Evolutionary conservation across 1,284 basidiomycete species (phyloP).

Genomic region (Trichosporon sp.): DNA sequence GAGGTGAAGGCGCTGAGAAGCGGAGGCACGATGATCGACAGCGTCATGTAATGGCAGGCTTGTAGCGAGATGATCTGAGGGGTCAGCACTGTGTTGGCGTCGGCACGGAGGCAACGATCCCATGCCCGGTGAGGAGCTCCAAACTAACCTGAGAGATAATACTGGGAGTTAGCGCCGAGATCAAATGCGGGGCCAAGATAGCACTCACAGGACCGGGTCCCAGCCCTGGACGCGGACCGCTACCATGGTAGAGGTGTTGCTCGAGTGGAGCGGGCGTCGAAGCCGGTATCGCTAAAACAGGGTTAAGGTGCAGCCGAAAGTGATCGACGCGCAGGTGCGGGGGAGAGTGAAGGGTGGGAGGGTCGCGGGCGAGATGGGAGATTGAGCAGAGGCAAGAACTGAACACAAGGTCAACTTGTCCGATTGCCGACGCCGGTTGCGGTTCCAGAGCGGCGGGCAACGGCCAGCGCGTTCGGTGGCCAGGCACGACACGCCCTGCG

Average conservation of each 20-base stretch:
- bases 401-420: constrained; percentile 2
- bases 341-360: background rate
- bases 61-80: constrained; percentile 85
- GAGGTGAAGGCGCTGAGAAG: constrained; percentile 75
- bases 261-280: constrained; percentile 1
- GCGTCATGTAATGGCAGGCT: constrained; percentile 85
- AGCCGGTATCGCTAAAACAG: background rate
- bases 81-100: constrained; percentile 3
- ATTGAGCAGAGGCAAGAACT: background rate
- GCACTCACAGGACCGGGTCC: constrained; percentile 56
- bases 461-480: constrained; percentile 3
- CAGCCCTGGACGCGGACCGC: constrained; percentile 56
- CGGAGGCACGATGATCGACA: constrained; percentile 80
- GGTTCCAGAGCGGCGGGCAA: background rate
- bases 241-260: background rate
- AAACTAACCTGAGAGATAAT: constrained; percentile 55
- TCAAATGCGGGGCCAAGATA: background rate
- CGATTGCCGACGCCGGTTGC: constrained; percentile 1
- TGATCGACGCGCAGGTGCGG: background rate
- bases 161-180: constrained; percentile 36
- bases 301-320: background rate
- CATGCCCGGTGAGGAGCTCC: background rate
- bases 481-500: background rate
- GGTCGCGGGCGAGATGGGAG: constrained; percentile 18
- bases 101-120: background rate